A percentile compares a stretch with the other conserved stretches of the same genome.
Evolutionary conservation across 345 rosid genomes (phyloP).

Genomic region (Alliaria petiolata): DNA sequence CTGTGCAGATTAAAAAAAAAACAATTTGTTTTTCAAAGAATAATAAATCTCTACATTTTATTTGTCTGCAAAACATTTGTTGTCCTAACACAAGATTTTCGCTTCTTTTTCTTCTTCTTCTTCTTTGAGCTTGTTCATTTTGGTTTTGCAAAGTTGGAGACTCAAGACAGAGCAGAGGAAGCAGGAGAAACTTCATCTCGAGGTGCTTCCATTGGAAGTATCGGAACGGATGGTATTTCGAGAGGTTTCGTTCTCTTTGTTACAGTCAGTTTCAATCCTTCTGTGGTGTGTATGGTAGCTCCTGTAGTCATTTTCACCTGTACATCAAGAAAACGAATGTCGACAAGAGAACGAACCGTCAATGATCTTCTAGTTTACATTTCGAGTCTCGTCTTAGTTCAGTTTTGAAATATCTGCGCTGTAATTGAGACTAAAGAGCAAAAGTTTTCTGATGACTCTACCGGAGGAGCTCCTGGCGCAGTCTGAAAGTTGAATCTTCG

Average conservation of each 20-base stretch:
- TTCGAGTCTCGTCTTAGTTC: background rate
- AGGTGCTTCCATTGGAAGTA: constrained; percentile 33
- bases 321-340: constrained; percentile 9
- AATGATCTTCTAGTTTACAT: background rate
- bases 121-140: background rate
- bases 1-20: background rate
- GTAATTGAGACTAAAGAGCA: background rate
- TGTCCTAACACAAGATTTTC: background rate
- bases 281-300: constrained; percentile 91
- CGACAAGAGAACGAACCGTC: background rate
- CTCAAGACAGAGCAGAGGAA: constrained; percentile 44
- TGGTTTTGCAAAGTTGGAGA: background rate
- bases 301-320: constrained; percentile 94
- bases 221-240: constrained; percentile 39
- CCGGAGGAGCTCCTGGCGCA: constrained; percentile 86
- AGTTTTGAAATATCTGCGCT: background rate
- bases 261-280: constrained; percentile 71
- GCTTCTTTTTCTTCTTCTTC: background rate
- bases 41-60: background rate
- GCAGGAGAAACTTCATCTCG: constrained; percentile 58
- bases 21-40: background rate
- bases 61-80: constrained; percentile 12
- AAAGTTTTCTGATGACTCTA: constrained; percentile 33
- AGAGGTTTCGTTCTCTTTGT: constrained; percentile 56
- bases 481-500: constrained; percentile 71